Conservation (phyloP, 176 grass and related monocot genomes). For the Elaeis guineensis region DNA sequence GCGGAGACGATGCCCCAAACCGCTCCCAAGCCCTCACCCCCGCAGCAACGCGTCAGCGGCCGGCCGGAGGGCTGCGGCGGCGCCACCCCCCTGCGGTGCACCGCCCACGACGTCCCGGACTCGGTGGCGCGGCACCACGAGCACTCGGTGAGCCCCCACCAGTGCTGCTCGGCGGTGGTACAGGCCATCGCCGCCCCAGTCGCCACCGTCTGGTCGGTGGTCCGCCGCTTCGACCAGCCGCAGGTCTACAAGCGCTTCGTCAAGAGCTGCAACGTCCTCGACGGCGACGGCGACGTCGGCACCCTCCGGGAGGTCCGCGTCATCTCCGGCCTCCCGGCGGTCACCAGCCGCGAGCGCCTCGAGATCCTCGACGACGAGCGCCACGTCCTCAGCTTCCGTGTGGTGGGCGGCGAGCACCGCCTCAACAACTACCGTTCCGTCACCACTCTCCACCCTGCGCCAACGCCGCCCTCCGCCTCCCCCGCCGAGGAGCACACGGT, state of each 20-base stretch:
- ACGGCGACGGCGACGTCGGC: constrained; percentile 55
- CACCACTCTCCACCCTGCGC: neutral
- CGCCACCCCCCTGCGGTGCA: neutral
- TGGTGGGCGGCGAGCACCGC: constrained; percentile 34
- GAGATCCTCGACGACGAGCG: constrained; percentile 37
- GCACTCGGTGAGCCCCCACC: constrained; percentile 38
- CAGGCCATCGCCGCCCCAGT: constrained; percentile 41
- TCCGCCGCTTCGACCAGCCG: constrained; percentile 75
- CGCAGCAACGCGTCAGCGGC: constrained; percentile 26
- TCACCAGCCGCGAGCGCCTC: constrained; percentile 53
- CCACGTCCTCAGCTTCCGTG: constrained; percentile 2
- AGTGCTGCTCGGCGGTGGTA: constrained; percentile 50
- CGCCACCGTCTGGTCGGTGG: constrained; percentile 68
- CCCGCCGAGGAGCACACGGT: constrained; percentile 10
- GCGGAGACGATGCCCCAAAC: neutral
- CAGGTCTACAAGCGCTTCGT: constrained; percentile 85
- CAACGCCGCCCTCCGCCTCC: neutral
- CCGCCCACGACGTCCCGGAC: constrained; percentile 17
- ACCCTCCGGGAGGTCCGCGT: constrained; percentile 57
- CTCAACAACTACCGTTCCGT: constrained; percentile 81
- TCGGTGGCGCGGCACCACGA: constrained; percentile 55
- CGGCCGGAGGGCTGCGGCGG: constrained; percentile 12
- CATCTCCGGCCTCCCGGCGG: constrained; percentile 58
- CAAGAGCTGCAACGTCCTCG: constrained; percentile 56
- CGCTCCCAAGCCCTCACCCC: constrained; percentile 22